Base-by-base conservation (phyloP, 352 stramenopile species). In the Phytophthora fragariaefolia region DNA sequence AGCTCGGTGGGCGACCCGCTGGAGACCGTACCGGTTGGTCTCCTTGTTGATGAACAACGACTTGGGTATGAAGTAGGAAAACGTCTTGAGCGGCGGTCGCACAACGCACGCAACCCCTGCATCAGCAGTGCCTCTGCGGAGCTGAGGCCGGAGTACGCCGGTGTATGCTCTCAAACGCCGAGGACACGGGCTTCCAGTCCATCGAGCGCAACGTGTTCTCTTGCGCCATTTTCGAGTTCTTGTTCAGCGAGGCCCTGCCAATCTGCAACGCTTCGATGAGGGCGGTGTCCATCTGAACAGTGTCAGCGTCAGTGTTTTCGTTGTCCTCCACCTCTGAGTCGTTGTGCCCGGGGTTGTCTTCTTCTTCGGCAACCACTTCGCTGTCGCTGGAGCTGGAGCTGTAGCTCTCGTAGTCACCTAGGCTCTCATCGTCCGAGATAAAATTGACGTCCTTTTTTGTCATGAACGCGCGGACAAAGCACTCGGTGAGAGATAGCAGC, bases 381-480 rank as follows among this genome's bases (percentile, higher is more conserved):
- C 56, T 49, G 8, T 56, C 45, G 22, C 20, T 27, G 1, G 30
- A 56, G 9, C 30, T 46, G 23, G 28, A 42, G 34, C 22, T 34
- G 23, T 32, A 42, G 24, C 38, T 30, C 46, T 57, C 57, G 18
- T 57, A 64, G 17, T 49, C 46, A 13, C 32, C 20, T 4, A 12
- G 27, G 22, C 10, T n/a, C 46, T 64, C 57, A 3, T 48, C 36
- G 4, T 57, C 34, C 0, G 8, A 32, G 6, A 64, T 26, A 4
- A 51, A 38, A 34, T 64, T 64, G 12, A 57, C 24, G 32, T 57
- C 56, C 5, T 54, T 26, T 30, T 54, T 36, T n/a, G 9, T 61
- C n/a, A 6, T 34, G 1, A 34, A 34, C 28, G 28, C 28, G 28
- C 28, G 28, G 28, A 34, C 28, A 10, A 34, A 34, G 18, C 38